Evolutionary conservation across 305 asterid species (phyloP).

Genomic region (Fraxinus angustifolia): DNA sequence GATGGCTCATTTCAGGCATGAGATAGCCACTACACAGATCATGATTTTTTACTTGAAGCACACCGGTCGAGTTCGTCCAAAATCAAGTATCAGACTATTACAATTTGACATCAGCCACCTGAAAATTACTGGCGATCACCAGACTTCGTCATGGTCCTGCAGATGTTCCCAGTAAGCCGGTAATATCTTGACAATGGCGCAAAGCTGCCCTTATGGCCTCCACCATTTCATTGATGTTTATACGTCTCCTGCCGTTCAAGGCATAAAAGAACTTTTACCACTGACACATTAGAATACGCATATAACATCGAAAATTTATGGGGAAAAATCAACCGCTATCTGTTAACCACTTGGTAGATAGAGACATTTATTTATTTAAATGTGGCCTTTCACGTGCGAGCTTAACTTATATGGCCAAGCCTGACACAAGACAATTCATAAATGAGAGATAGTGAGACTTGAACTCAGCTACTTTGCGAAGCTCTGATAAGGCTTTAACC

Average conservation of each 20-base stretch:
- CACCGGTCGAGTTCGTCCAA: not conserved
- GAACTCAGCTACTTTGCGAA: not conserved
- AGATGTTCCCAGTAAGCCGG: constrained; percentile 4
- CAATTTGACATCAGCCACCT: not conserved
- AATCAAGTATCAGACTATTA: not conserved
- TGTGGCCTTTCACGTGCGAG: not conserved
- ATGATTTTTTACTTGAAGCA: not conserved
- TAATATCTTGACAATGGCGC: constrained; percentile 42
- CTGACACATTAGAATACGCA: not conserved
- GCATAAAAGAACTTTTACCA: not conserved
- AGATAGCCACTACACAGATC: not conserved
- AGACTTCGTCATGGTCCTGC: constrained; percentile 8
- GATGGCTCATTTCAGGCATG: not conserved
- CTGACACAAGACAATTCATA: not conserved
- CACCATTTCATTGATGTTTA: constrained; percentile 52
- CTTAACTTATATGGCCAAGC: not conserved
- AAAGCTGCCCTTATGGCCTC: constrained; percentile 66
- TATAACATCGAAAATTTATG: not conserved
- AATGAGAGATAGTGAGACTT: not conserved
- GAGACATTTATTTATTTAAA: not conserved
- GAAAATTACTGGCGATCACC: not conserved
- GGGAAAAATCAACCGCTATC: not conserved
- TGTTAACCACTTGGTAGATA: not conserved
- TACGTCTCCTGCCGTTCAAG: constrained; percentile 54
- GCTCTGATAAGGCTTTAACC: not conserved